Evolutionary conservation across 2,329 filamentous ascomycete species (phyloP), one percentile per base, ranked within the genome.

Genomic region (Stagonosporopsis chrysanthemi): DNA sequence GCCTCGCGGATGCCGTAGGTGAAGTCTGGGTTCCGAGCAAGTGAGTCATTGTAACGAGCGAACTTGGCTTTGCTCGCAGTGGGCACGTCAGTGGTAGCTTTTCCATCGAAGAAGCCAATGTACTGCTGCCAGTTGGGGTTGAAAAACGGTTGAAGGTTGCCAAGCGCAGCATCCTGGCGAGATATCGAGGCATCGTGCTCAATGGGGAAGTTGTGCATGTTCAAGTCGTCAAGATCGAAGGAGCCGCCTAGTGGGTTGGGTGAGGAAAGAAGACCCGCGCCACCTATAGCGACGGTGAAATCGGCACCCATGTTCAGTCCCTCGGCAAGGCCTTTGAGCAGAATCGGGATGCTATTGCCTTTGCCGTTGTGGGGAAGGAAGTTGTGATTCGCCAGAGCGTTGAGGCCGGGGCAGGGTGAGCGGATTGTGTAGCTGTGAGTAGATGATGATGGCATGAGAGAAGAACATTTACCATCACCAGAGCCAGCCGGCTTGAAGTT

Each of bases 111-210:
- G 45, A 64, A 60, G 4, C 22, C 17, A 1, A 67, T 52, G 22
- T 62, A 65, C 17, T 65, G 61, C 19, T 60, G 42, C 61, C 60
- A 67, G 4, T 50, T 61, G 0, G 47, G 49, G 3, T 53, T 17
- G 26, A 60, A 52, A 6, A 66, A 67, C 0, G 50, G 42, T 24
- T 55, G 49, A 2, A 36, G 33, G n/a, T 60, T 60, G 3, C 64
- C 64, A 3, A 66, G 44, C 9, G 56, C 58, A 6, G 62, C 64
- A 5, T 65, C 64, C 23, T 53, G 58, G 6, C 64, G 61, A 3
- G 62, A 65, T 8, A 67, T 61, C 12, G 48, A 56, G 6, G 63
- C 64, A 49, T 67, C 64, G 45, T 67, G 64, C 41, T 67, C 64
- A 38, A 65, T 67, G 33, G 64, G 62, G 40, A 65, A 65, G 39